Evolutionary conservation across 1,139 yeast species (phyloP), one percentile per base, ranked within the genome.

Genomic region (Geotrichum restrictum): DNA sequence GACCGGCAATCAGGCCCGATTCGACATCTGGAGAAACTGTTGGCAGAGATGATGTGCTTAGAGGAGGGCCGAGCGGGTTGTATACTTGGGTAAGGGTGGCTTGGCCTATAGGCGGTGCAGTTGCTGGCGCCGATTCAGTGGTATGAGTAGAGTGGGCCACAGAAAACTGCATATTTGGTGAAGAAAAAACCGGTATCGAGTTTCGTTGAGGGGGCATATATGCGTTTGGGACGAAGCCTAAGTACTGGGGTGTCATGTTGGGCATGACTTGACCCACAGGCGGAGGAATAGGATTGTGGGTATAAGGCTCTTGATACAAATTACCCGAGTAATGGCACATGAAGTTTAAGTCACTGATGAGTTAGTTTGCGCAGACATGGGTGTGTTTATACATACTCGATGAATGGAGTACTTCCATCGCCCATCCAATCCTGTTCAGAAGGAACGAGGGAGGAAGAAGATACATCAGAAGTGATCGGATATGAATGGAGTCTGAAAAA

Each of bases 311-410:
- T 31, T 42, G 46, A 19, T 31, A 43, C 18, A 38, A 24, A 37
- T 14, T 21, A 18, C 24, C 18, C 11, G 46, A 13, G 18, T 43
- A 43, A 37, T 43, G 46, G 31, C 46, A 38, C 5, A 38, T 43
- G 16, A 43, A 43, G 24, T 34, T 11, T 7, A 34, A n/a, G 7
- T n/a, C 37, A 34, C 37, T 34, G n/a, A 13, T 11, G 21, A 14
- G 41, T 5, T 34, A 6, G 13, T 4, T 11, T 34, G 19, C 8
- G 14, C 14, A 11, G 6, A 11, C 14, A 34, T n/a, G 19, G 14
- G 14, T n/a, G n/a, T n/a, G n/a, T n/a, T n/a, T n/a, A n/a, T 29
- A 41, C 46, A 32, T 43, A 43, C 46, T 43, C 46, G 3, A 19
- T 18, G 16, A 43, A 43, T 2, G 37, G 14, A 10, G 38, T 7